These are phyloP conservation scores for Pythium brachiatum DNA, from an alignment of 352 stramenopile species.

Conservation along the genomic window DNA sequence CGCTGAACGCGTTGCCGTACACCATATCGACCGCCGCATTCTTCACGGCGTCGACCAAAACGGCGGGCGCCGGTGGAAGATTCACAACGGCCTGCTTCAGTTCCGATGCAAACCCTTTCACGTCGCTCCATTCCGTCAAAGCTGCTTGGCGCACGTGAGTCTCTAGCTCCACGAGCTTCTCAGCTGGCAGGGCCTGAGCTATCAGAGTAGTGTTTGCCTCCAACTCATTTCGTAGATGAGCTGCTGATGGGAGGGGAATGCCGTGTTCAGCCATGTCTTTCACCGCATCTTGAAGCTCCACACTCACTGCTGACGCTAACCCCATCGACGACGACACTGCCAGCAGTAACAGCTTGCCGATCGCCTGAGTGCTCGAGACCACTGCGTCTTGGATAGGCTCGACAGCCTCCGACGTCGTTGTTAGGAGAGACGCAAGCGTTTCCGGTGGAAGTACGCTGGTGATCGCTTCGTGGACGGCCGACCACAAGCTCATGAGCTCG, in stretches of 20 bases:
- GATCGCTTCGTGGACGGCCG: slow-evolving; percentile 26
- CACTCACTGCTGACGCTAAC: slow-evolving; percentile 24
- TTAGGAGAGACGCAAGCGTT: slow-evolving; percentile 9
- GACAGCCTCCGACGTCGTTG: not conserved
- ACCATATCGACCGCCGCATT: slow-evolving; percentile 19
- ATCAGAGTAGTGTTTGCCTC: slow-evolving; percentile 12
- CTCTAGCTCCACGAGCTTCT: slow-evolving; percentile 18
- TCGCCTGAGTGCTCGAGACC: slow-evolving; percentile 16
- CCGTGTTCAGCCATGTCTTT: slow-evolving; percentile 26
- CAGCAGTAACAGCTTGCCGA: slow-evolving; percentile 26
- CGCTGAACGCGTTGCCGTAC: slow-evolving; percentile 33
- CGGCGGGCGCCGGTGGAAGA: slow-evolving; percentile 4
- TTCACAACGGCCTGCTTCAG: slow-evolving; percentile 13
- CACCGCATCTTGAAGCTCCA: slow-evolving; percentile 32
- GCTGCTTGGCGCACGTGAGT: slow-evolving; percentile 6
- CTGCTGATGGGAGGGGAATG: slow-evolving; percentile 5
- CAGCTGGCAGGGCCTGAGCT: slow-evolving; percentile 11
- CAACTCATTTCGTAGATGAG: slow-evolving; percentile 12
- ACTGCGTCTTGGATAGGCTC: slow-evolving; percentile 5
- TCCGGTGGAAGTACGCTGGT: slow-evolving; percentile 24
- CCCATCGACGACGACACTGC: slow-evolving; percentile 28
- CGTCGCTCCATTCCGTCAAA: slow-evolving; percentile 7
- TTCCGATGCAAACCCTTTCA: slow-evolving; percentile 5
- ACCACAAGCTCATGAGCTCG: slow-evolving; percentile 35
- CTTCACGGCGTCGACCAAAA: slow-evolving; percentile 11